These are phyloP conservation scores for Aureobasidium sp. DNA, from an alignment of 2,329 filamentous ascomycete genomes.

Conservation along the genomic window DNA sequence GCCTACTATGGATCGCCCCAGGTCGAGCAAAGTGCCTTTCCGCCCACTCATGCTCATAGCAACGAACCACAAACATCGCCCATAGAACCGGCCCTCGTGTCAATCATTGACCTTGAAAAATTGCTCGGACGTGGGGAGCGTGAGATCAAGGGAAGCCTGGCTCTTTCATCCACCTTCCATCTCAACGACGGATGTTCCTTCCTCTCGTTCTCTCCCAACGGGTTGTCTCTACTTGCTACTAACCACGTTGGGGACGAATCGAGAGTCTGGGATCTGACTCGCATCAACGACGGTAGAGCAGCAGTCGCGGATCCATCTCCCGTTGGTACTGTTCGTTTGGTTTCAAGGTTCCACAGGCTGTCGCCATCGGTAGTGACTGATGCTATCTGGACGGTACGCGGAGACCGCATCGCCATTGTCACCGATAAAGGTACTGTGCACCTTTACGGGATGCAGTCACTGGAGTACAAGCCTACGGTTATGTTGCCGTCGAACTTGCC, in stretches of 20 bases:
- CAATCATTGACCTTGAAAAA: slow-evolving; percentile 60
- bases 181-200: slow-evolving; percentile 70
- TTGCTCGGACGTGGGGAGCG: slow-evolving; percentile 42
- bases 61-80: slow-evolving; percentile 46
- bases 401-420: slow-evolving; percentile 76
- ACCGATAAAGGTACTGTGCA: slow-evolving; percentile 95
- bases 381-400: slow-evolving; percentile 76
- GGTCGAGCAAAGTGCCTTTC: slow-evolving; percentile 39
- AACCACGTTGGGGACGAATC: slow-evolving; percentile 79
- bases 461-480: not conserved
- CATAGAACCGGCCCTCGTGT: slow-evolving; percentile 62
- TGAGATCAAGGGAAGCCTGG: slow-evolving; percentile 40
- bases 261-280: slow-evolving; percentile 70
- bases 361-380: slow-evolving; percentile 87
- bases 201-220: slow-evolving; percentile 66
- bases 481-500: slow-evolving; percentile 7
- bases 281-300: slow-evolving; percentile 38
- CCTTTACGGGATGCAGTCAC: slow-evolving; percentile 49
- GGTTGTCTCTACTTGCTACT: slow-evolving; percentile 65
- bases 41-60: slow-evolving; percentile 61
- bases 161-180: slow-evolving; percentile 62
- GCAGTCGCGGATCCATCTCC: slow-evolving; percentile 17
- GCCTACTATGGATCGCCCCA: slow-evolving; percentile 6
- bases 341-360: slow-evolving; percentile 83
- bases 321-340: slow-evolving; percentile 35